Base-by-base conservation (phyloP, 306 rosid genomes). In the Herpetospermum pedunculosum region DNA sequence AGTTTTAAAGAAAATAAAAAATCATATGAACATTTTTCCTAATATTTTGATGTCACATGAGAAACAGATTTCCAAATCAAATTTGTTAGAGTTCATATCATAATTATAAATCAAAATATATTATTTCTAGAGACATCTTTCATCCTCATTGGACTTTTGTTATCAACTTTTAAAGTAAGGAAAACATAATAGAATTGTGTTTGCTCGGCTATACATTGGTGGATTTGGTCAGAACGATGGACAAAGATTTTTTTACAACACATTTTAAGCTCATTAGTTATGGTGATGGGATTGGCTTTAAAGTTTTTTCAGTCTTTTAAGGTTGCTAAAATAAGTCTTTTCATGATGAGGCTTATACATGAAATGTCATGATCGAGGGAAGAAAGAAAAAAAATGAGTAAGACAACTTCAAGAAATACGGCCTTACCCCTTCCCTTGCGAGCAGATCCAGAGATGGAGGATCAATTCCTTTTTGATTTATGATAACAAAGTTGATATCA, bases 381-480 rank as follows among this genome's bases (percentile, higher is more conserved):
- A 43, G 53, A 25, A 67, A 67, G 6, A 30, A 32, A 60, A 21
- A 52, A 32, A 32, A 60, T 8, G 8, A 4, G 43, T 4, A 38
- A 16, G 47, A 19, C 29, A 40, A 25, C 37, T 68, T 64, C 19
- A 35, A 65, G 72, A 21, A 65, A 37, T 38, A 65, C 7, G n/a
- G 50, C 19, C 95, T 84, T 86, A 94, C 97, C 87, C 98, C 98
- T 83, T 84, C 97, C 82, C 95, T 94, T 4, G 97, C 95, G 38
- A 94, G 95, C 80, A 88, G 76, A 88, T 94, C 99, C 81, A 91
- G 58, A n/a, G 99, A 94, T 47, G 96, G 96, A 48, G 99, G 97
- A 76, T 94, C 99, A 78, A 94, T 94, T 82, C 99, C 99, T 76
- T 91, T 91, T 86, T 94, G 99, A 82, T 88, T 94, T 75, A 94